Base-by-base conservation (phyloP, 768 basidiomycete species). In the Leccinum subgranulosum region DNA sequence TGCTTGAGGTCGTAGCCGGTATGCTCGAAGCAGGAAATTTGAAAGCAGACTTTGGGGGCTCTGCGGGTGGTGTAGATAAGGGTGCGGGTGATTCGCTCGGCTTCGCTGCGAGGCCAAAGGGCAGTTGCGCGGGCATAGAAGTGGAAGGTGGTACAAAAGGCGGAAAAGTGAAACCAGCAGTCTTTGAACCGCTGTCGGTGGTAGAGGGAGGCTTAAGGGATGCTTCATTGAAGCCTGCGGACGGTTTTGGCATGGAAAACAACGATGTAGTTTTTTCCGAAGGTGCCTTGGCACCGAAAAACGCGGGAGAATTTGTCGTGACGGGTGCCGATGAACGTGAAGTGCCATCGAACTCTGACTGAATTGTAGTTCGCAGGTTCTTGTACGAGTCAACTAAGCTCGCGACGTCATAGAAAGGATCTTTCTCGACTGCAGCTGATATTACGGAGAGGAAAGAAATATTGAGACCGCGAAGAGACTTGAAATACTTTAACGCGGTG, bases 401-500 rank as follows among this genome's bases (percentile, higher is more conserved):
- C n/a, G 79, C 72, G 11, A 89, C 66, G 59, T 92, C 86, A n/a
- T 73, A 68, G 67, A 90, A 91, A 2, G 89, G 86, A 71, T 92
- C 88, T 15, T 79, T 74, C 50, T 87, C 82, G 21, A 88, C 75
- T 21, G 82, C 80, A 57, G 81, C 79, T 29, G 81, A 76, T 54
- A 89, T 68, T 14, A 81, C 78, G n/a, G 79, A 74, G 23, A 87
- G 67, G 58, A 91, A 75, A 3, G 87, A 88, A 33, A 80, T 71
- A 64, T 92, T 92, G 43, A 92, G 77, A 14, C 88, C 89, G 34
- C 90, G 84, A n/a, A 92, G 79, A 25, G 84, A 81, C 41, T 75
- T 81, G 73, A 84, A 90, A 66, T 86, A 90, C 53, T 82, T 81
- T 15, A 83, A 62, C 34, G 79, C 76, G 25, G 64, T 59, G 15